Evolutionary conservation across 208 protist species (phyloP).

Genomic region (Acanthamoeba healyi): DNA sequence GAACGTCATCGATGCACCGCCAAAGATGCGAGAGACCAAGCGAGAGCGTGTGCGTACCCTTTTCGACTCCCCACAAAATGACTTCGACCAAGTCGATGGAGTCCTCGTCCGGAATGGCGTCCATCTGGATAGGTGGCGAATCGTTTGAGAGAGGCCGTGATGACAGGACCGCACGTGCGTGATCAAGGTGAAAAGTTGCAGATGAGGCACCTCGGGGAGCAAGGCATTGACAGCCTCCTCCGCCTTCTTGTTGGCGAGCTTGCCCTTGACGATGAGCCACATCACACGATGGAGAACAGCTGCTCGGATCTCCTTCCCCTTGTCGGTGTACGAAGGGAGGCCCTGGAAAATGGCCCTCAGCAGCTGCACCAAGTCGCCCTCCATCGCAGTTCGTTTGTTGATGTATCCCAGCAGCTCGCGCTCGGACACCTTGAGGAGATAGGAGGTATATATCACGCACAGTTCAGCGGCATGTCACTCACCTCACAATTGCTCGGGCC

Average conservation of each 20-base stretch:
- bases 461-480: neutral
- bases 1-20: neutral
- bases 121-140: neutral
- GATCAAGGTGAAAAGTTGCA: neutral
- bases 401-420: constrained; percentile 35
- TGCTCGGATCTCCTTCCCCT: neutral
- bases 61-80: constrained; percentile 59
- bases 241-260: constrained; percentile 47
- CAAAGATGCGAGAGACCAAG: too few species aligned
- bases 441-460: neutral
- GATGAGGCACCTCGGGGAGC: neutral
- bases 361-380: constrained; percentile 34
- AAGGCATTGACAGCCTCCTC: constrained; percentile 53
- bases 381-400: constrained; percentile 32
- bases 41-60: too few species aligned
- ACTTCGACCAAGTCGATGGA: constrained; percentile 54
- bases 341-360: constrained; percentile 49
- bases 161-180: too few species aligned
- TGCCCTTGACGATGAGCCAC: constrained; percentile 65
- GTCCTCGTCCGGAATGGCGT: constrained; percentile 44
- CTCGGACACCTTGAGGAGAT: neutral
- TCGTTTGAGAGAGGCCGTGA: neutral
- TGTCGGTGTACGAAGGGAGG: constrained; percentile 6
- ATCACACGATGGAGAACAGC: constrained; percentile 8
- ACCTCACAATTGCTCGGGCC: too few species aligned